A percentile compares a stretch with the other conserved stretches of the same genome.
Conservation (phyloP, 116 monocot genomes). For the Cymodocea nodosa region DNA sequence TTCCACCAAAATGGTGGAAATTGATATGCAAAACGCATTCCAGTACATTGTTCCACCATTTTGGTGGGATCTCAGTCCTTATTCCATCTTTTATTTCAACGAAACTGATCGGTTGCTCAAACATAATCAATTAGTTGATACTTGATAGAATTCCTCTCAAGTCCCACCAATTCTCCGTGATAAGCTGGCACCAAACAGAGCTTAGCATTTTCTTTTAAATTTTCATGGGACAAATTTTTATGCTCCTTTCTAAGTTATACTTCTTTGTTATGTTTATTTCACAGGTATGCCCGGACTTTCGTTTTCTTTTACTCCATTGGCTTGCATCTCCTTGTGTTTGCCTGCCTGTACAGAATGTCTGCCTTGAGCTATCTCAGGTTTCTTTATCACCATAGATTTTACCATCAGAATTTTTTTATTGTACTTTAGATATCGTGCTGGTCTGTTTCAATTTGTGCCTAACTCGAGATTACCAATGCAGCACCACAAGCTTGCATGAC, state of each 20-base stretch:
- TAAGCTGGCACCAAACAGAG: no score
- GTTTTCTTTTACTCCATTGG: conserved; percentile 96
- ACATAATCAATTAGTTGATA: no score
- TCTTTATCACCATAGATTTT: background rate
- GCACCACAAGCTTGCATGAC: conserved; percentile 24
- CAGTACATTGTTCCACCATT: no score
- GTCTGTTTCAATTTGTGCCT: background rate
- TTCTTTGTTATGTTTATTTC: background rate
- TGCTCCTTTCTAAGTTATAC: background rate
- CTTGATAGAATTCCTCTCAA: no score
- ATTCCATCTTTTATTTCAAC: no score
- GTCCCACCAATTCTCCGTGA: no score
- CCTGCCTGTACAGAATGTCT: conserved; percentile 94
- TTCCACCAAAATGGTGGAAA: no score
- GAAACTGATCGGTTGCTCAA: no score
- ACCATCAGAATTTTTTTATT: background rate
- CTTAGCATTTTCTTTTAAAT: no score
- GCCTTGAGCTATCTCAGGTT: conserved; percentile 79
- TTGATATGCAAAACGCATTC: no score
- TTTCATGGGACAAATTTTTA: no score
- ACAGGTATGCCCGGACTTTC: conserved; percentile 85
- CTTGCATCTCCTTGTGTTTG: conserved; percentile 89
- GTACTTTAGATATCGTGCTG: background rate
- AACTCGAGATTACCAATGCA: background rate
- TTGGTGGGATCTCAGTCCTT: no score